Percentiles rank a stretch among this genome's conserved stretches.
Conservation (phyloP, 2,329 filamentous ascomycete species). For the Atkinsonella hypoxylon region DNA sequence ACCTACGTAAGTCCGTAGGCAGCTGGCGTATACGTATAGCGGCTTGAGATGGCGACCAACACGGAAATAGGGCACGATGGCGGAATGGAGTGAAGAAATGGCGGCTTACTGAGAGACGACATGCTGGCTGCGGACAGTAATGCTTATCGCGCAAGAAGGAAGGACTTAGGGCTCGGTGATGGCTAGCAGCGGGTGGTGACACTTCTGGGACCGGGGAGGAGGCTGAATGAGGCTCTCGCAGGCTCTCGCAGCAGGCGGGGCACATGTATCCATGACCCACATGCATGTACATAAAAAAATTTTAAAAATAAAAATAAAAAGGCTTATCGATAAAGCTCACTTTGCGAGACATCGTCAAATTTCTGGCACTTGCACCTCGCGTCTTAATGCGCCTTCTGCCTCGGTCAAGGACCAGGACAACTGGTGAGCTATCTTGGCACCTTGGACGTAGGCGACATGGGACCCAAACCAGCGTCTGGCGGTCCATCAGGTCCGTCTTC, state of each 20-base stretch:
- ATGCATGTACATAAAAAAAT: too few relatives aligned
- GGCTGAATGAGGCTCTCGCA: background rate
- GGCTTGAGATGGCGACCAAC: background rate
- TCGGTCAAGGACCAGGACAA: background rate
- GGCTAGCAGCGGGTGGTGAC: background rate
- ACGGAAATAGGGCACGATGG: background rate
- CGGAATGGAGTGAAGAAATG: too few relatives aligned
- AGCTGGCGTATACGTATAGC: background rate
- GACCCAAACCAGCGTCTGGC: conserved; percentile 13
- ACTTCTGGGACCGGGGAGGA: background rate
- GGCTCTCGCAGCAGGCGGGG: background rate
- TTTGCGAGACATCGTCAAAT: background rate
- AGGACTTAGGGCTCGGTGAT: background rate
- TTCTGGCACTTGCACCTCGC: background rate
- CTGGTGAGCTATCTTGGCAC: background rate
- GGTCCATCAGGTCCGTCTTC: conserved; percentile 14
- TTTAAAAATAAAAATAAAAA: too few relatives aligned
- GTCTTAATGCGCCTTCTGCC: background rate
- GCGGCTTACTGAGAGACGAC: conserved; percentile 7
- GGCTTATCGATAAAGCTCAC: conserved; percentile 7
- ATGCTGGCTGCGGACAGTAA: background rate
- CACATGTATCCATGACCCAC: background rate
- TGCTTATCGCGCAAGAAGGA: background rate
- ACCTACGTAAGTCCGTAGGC: too few relatives aligned
- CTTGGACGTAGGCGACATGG: conserved; percentile 11